These are phyloP conservation scores for Lodderomyces beijingensis DNA, from an alignment of 1,139 yeast species.

Conservation along the genomic window DNA sequence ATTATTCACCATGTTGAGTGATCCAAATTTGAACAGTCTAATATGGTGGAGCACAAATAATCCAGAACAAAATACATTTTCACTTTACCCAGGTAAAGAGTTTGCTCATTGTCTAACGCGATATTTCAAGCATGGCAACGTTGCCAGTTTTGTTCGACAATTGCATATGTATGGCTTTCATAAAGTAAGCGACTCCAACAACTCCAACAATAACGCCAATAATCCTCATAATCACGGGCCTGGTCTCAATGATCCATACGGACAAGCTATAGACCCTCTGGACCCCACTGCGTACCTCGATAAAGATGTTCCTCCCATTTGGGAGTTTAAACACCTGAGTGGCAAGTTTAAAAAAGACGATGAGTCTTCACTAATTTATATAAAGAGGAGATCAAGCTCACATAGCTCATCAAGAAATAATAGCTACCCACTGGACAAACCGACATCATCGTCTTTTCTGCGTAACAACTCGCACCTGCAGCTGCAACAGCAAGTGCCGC, in stretches of 20 bases:
- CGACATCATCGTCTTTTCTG: no score
- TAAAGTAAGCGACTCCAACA: slow-evolving; percentile 44
- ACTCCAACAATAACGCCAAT: slow-evolving; percentile 3
- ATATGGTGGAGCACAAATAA: slow-evolving; percentile 77
- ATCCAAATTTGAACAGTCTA: slow-evolving; percentile 40
- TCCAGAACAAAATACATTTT: slow-evolving; percentile 55
- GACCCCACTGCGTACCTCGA: slow-evolving; percentile 11
- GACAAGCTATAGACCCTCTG: background rate
- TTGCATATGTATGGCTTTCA: slow-evolving; percentile 49
- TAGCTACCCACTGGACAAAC: slow-evolving; percentile 12
- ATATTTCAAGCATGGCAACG: slow-evolving; percentile 45
- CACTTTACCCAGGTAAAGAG: slow-evolving; percentile 54
- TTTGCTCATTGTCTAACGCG: slow-evolving; percentile 41
- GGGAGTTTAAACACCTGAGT: slow-evolving; percentile 89
- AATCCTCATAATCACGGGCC: background rate
- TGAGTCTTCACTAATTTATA: slow-evolving; percentile 56
- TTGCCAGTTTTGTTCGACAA: slow-evolving; percentile 45
- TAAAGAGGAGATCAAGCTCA: slow-evolving; percentile 58
- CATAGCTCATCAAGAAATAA: slow-evolving; percentile 19
- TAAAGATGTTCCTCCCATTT: slow-evolving; percentile 36
- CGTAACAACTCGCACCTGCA: slow-evolving; percentile 1
- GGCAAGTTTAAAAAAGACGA: slow-evolving; percentile 78
- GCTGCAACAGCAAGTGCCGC: no score
- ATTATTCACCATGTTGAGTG: slow-evolving; percentile 55
- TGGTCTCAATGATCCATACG: slow-evolving; percentile 7